Conservation (phyloP, 2,329 filamentous ascomycete species). For the Pleurostoma richardsiae region DNA sequence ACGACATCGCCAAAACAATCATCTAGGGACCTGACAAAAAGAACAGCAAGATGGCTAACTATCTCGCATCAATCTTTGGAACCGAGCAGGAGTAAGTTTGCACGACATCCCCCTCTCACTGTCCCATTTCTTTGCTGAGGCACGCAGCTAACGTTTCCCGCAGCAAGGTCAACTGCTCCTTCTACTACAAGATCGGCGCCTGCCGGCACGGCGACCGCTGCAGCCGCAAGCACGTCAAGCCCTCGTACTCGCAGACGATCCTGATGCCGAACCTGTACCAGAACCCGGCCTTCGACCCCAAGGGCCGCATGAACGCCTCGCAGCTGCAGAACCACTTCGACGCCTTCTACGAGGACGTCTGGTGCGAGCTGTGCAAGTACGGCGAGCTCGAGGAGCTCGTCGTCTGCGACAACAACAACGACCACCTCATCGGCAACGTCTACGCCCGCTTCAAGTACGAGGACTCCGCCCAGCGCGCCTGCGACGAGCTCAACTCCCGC, state of each 20-base stretch:
- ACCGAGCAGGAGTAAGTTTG: conserved; percentile 89
- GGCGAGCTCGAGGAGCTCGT: conserved; percentile 96
- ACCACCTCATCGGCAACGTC: conserved; percentile 97
- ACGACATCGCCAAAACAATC: neutral
- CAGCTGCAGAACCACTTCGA: conserved; percentile 99
- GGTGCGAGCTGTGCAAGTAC: conserved; percentile 99
- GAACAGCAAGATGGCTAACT: conserved; percentile 73
- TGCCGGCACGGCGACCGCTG: conserved; percentile 98
- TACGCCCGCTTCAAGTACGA: conserved; percentile 99
- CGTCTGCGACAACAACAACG: conserved; percentile 99
- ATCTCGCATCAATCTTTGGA: conserved; percentile 98
- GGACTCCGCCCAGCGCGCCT: conserved; percentile 87
- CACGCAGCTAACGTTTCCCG: conserved; percentile 11
- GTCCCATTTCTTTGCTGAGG: neutral
- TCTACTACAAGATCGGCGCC: conserved; percentile 99
- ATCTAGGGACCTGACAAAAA: neutral
- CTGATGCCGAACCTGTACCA: conserved; percentile 98
- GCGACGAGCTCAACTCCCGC: conserved; percentile 86
- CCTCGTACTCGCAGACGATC: conserved; percentile 95
- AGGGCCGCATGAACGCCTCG: conserved; percentile 92
- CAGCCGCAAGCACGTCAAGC: conserved; percentile 98
- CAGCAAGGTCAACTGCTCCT: conserved; percentile 82
- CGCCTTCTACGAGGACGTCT: conserved; percentile 99
- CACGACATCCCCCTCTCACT: conserved; percentile 1
- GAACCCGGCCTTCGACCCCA: conserved; percentile 94